These are phyloP conservation scores for Warburgia ugandensis DNA, from an alignment of 164 flowering plant genomes.

Conservation along the genomic window DNA sequence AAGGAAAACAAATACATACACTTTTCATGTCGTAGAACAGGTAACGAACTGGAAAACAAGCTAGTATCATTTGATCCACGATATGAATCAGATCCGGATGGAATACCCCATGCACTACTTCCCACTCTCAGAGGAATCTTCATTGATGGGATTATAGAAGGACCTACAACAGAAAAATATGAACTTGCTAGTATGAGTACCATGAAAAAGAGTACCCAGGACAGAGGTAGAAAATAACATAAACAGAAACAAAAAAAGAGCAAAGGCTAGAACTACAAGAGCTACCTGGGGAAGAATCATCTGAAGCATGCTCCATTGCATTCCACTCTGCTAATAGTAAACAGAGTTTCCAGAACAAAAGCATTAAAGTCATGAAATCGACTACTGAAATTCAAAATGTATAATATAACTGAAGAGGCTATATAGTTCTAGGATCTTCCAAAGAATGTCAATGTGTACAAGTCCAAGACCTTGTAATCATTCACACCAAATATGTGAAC, in stretches of 20 bases:
- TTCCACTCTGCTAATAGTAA: slow-evolving; percentile 15
- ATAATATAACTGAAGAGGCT: too few species aligned
- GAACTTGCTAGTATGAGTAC: not conserved
- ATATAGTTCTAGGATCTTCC: too few species aligned
- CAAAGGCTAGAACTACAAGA: not conserved
- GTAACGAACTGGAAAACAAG: slow-evolving; percentile 86
- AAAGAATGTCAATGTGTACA: too few species aligned
- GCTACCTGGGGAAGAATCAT: slow-evolving; percentile 23
- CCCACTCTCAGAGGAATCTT: slow-evolving; percentile 27
- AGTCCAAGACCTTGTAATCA: too few species aligned
- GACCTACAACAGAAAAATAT: slow-evolving; percentile 25
- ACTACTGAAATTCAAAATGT: too few species aligned
- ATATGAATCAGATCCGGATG: slow-evolving; percentile 30
- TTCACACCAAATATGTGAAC: too few species aligned
- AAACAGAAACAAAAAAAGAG: not conserved
- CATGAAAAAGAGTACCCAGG: too few species aligned
- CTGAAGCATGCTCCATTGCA: slow-evolving; percentile 32
- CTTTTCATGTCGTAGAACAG: slow-evolving; percentile 82
- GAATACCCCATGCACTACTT: slow-evolving; percentile 38
- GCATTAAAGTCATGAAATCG: too few species aligned
- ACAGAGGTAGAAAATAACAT: not conserved
- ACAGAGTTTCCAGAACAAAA: not conserved
- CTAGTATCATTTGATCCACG: slow-evolving; percentile 62
- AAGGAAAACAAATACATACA: slow-evolving; percentile 29
- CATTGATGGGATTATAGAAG: slow-evolving; percentile 19